phyloP scores from a whole-genome alignment of 352 stramenopile genomes.

The Phytophthora foliorum region DNA sequence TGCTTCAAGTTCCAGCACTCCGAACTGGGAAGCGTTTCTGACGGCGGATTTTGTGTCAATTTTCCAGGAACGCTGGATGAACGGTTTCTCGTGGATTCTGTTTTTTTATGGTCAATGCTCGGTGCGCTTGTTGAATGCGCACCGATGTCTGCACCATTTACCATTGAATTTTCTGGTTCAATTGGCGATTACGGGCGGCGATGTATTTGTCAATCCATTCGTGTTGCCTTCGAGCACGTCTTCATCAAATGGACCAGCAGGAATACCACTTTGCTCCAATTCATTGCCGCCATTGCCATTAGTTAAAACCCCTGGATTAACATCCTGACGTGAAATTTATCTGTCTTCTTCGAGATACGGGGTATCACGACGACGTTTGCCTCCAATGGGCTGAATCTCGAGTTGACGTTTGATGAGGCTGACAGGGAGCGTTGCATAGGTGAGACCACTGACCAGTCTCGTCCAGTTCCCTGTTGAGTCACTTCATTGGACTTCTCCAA shows the following conservation, averaged over 20 bases:
- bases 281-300: not conserved
- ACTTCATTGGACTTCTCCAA: not conserved
- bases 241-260: not conserved
- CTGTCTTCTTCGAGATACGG: too few relatives aligned
- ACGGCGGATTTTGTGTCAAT: not conserved
- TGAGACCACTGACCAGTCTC: too few relatives aligned
- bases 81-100: not conserved
- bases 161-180: not conserved
- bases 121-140: not conserved
- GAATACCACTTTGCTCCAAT: too few relatives aligned
- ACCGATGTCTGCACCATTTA: not conserved
- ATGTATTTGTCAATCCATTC: too few relatives aligned
- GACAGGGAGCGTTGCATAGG: too few relatives aligned
- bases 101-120: not conserved
- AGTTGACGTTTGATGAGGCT: not conserved
- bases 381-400: not conserved
- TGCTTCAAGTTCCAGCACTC: slow-evolving; percentile 3
- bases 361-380: not conserved
- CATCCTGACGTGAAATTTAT: not conserved
- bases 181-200: not conserved
- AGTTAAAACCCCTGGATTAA: not conserved
- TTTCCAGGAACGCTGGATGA: not conserved
- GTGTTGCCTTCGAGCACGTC: not conserved
- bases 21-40: not conserved
- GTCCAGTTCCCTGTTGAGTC: too few relatives aligned